These are phyloP conservation scores for Coprinellus aureogranulatus DNA, from an alignment of 768 basidiomycete genomes.

Conservation along the genomic window DNA sequence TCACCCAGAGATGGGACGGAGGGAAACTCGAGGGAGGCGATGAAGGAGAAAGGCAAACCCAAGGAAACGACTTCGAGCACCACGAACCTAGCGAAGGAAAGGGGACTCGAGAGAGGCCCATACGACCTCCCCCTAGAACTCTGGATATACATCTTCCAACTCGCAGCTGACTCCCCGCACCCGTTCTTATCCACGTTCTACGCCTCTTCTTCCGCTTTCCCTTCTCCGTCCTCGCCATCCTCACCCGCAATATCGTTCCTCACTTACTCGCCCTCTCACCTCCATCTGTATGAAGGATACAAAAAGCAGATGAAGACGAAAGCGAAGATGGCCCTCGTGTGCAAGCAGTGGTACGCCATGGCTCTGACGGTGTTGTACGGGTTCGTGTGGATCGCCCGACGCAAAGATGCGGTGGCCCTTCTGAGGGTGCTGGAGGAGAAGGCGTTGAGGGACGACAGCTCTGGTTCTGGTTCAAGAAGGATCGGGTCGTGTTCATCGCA, in stretches of 20 bases:
- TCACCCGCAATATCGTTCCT: slow-evolving; percentile 54
- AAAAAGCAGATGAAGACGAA: slow-evolving; percentile 48
- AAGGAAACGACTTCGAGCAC: too few relatives aligned
- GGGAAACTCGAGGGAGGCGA: too few relatives aligned
- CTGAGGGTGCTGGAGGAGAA: slow-evolving; percentile 22
- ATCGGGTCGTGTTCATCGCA: not conserved
- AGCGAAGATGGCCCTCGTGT: slow-evolving; percentile 51
- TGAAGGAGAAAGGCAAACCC: too few relatives aligned
- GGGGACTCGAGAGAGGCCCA: too few relatives aligned
- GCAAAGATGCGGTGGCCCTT: slow-evolving; percentile 25
- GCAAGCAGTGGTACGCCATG: slow-evolving; percentile 51
- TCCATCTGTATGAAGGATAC: slow-evolving; percentile 40
- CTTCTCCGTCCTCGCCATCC: too few relatives aligned
- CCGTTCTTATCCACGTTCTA: slow-evolving; percentile 13
- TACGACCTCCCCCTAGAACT: slow-evolving; percentile 53
- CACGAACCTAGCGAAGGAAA: too few relatives aligned
- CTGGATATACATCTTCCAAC: slow-evolving; percentile 64
- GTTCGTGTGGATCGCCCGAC: slow-evolving; percentile 65
- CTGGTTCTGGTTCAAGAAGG: not conserved
- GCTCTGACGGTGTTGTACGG: slow-evolving; percentile 61
- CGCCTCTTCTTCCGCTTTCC: slow-evolving; percentile 1
- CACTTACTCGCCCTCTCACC: slow-evolving; percentile 32
- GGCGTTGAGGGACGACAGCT: not conserved
- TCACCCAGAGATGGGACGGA: too few relatives aligned
- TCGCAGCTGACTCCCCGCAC: slow-evolving; percentile 38